These are phyloP conservation scores for Aurinia saxatilis DNA, from an alignment of 345 rosid genomes.

Conservation along the genomic window DNA sequence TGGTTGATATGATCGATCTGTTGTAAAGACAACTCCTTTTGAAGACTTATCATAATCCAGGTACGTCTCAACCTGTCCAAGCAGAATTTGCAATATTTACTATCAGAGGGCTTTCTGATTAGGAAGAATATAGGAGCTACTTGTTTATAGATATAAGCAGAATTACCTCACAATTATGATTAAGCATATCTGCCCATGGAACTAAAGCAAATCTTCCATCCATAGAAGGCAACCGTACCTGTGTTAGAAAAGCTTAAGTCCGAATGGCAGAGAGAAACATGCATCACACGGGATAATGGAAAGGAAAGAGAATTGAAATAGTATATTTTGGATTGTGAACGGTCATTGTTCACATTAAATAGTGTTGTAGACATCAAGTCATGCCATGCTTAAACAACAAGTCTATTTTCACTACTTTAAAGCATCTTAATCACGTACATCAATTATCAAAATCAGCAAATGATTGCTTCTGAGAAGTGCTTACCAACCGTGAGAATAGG, in stretches of 20 bases:
- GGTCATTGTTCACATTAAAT: too few species aligned
- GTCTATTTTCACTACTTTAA: neutral
- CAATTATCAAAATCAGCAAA: neutral
- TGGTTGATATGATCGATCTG: constrained; percentile 82
- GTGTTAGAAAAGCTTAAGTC: constrained; percentile 8
- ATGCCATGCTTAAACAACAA: neutral
- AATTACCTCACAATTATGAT: constrained; percentile 86
- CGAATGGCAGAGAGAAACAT: constrained; percentile 2
- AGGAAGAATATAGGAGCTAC: neutral
- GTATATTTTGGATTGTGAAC: neutral
- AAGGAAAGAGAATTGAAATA: neutral
- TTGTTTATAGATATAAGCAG: neutral
- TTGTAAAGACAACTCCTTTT: constrained; percentile 72
- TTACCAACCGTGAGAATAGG: constrained; percentile 93
- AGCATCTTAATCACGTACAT: neutral
- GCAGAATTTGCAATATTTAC: constrained; percentile 5
- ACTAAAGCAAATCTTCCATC: constrained; percentile 88
- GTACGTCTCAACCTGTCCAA: constrained; percentile 74
- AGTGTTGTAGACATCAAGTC: neutral
- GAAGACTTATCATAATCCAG: constrained; percentile 89
- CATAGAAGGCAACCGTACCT: constrained; percentile 95
- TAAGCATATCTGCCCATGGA: constrained; percentile 99
- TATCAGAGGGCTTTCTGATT: constrained; percentile 3
- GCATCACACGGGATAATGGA: neutral
- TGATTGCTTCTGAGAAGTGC: constrained; percentile 17